phyloP scores from a whole-genome alignment of 495 filamentous ascomycete species.

The Friedmanniomyces simplex region DNA sequence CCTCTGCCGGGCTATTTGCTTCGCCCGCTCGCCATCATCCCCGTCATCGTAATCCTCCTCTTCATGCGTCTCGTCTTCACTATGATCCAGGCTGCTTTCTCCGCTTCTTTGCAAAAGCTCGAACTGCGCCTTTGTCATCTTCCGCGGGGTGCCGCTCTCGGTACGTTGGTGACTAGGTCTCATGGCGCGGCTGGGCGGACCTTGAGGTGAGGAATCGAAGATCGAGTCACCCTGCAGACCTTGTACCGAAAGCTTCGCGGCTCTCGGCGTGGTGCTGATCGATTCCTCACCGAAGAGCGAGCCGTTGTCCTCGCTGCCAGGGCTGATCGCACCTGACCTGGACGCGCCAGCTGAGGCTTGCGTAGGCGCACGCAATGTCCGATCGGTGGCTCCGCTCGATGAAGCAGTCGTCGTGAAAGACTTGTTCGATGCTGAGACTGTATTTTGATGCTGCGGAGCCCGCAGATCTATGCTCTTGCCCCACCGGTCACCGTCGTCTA shows the following conservation, averaged over 20 bases:
- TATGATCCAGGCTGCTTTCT: constrained; percentile 39
- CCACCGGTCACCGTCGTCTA: constrained; percentile 10
- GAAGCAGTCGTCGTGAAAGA: background rate
- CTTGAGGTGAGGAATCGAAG: constrained; percentile 16
- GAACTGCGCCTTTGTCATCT: constrained; percentile 20
- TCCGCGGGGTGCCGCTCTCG: constrained; percentile 12
- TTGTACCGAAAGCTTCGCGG: constrained; percentile 7
- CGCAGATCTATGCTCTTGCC: background rate
- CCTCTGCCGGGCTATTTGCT: constrained; percentile 61
- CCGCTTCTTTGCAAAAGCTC: constrained; percentile 36
- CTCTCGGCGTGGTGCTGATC: constrained; percentile 18
- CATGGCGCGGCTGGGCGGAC: constrained; percentile 19
- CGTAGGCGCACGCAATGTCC: background rate
- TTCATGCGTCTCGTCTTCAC: constrained; percentile 43
- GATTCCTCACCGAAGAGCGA: constrained; percentile 14
- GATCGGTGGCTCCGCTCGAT: background rate
- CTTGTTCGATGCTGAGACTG: background rate
- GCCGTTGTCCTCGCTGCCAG: background rate
- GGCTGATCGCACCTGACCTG: constrained; percentile 11
- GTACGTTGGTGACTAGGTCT: constrained; percentile 14
- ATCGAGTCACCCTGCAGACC: constrained; percentile 1
- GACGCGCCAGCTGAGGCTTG: constrained; percentile 10
- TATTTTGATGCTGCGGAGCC: background rate
- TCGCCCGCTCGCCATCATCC: constrained; percentile 68
- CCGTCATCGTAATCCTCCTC: constrained; percentile 69